Conservation (phyloP, 192 early-diverging fungal genomes). For the Coemansia sp. region DNA sequence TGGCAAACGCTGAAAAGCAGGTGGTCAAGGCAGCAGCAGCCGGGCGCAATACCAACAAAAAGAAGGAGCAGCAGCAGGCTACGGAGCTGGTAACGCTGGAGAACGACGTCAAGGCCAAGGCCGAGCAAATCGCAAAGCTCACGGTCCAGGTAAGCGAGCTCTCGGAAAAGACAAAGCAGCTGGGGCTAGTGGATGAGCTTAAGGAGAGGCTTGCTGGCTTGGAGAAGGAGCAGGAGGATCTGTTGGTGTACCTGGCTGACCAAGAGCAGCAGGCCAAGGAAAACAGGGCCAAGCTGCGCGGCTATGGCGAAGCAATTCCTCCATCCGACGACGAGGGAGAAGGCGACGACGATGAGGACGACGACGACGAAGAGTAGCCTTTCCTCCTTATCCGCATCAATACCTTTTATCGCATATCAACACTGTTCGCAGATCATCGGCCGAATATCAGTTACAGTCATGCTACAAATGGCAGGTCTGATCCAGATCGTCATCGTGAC, state of each 20-base stretch:
- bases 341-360: constrained; percentile 48
- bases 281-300: constrained; percentile 55
- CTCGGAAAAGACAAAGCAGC: constrained; percentile 16
- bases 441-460: neutral
- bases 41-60: constrained; percentile 47
- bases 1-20: constrained; percentile 49
- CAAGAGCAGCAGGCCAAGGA: constrained; percentile 70
- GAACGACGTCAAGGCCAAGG: constrained; percentile 24
- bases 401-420: neutral
- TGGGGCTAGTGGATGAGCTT: constrained; percentile 24
- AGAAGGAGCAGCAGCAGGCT: constrained; percentile 52
- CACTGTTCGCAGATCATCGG: neutral
- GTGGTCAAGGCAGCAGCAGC: constrained; percentile 49
- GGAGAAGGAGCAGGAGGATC: constrained; percentile 80
- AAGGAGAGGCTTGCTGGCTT: constrained; percentile 43
- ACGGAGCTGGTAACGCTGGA: constrained; percentile 23
- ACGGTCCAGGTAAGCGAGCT: constrained; percentile 69
- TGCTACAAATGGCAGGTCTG: neutral
- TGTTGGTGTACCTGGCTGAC: constrained; percentile 81
- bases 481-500: neutral
- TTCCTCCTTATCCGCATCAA: neutral
- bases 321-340: constrained; percentile 61
- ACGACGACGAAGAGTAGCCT: constrained; percentile 10
- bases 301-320: constrained; percentile 56
- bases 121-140: constrained; percentile 45